A percentile compares a stretch with the other conserved stretches of the same genome.
Evolutionary conservation across 2,329 filamentous ascomycete genomes (phyloP).

Genomic region (Claviceps pazoutovae): DNA sequence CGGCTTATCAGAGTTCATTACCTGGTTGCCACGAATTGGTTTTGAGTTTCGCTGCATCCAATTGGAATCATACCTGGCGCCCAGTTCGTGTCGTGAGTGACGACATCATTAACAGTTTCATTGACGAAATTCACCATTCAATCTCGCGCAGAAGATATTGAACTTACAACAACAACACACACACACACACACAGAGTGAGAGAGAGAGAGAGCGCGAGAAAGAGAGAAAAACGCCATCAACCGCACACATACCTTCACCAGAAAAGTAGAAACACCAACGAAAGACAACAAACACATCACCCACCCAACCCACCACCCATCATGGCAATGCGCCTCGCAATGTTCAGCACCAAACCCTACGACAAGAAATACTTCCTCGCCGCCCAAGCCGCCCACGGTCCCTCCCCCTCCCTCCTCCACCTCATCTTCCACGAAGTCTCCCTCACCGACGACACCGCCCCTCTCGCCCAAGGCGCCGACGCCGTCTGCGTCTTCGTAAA

Average conservation of each 20-base stretch:
- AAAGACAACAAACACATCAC: neutral
- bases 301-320: neutral
- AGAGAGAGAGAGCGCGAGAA: neutral
- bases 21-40: too few relatives aligned
- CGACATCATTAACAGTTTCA: too few relatives aligned
- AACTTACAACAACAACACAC: too few relatives aligned
- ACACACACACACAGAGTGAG: neutral
- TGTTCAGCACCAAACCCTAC: conserved; percentile 53
- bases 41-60: too few relatives aligned
- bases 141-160: too few relatives aligned
- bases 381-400: conserved; percentile 19
- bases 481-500: conserved; percentile 59
- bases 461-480: conserved; percentile 35
- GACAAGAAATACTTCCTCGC: conserved; percentile 41
- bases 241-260: too few relatives aligned
- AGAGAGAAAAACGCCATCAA: neutral
- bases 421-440: conserved; percentile 45
- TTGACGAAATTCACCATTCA: too few relatives aligned
- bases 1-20: too few relatives aligned
- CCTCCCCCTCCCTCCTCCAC: conserved; percentile 39
- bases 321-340: conserved; percentile 38
- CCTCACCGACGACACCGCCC: conserved; percentile 40
- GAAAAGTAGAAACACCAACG: too few relatives aligned
- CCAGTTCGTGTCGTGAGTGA: too few relatives aligned
- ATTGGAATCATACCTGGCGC: too few relatives aligned